Conservation (phyloP, 345 rosid species). For the Sonneratia alba region DNA sequence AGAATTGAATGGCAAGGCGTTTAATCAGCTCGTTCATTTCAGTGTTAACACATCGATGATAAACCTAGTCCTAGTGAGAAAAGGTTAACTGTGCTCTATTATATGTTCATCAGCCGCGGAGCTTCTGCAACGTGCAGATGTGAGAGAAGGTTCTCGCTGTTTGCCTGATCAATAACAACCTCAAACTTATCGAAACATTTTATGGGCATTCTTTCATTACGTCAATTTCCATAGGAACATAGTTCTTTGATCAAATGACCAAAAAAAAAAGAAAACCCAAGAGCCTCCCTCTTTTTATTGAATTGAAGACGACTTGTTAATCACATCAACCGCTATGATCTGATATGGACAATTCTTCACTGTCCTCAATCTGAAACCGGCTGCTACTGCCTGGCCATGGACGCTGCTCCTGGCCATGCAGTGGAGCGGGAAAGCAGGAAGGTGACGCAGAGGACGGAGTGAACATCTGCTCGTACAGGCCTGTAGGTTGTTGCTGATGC, state of each 20-base stretch:
- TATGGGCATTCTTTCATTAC: background rate
- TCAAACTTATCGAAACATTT: background rate
- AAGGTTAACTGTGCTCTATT: no score
- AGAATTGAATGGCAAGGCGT: background rate
- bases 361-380: background rate
- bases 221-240: no score
- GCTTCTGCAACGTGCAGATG: no score
- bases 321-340: conserved; percentile 2
- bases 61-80: no score
- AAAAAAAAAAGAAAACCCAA: no score
- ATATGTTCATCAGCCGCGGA: no score
- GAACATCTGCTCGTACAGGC: conserved; percentile 5
- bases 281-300: no score
- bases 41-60: no score
- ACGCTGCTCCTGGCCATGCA: background rate
- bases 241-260: no score
- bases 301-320: no score
- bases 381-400: background rate
- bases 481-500: background rate
- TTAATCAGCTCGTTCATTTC: background rate
- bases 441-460: background rate
- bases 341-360: background rate
- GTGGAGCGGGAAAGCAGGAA: background rate
- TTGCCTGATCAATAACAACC: no score
- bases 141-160: no score